Conservation (phyloP, 2,329 filamentous ascomycete genomes). For the Pezicula neosporulosa region DNA sequence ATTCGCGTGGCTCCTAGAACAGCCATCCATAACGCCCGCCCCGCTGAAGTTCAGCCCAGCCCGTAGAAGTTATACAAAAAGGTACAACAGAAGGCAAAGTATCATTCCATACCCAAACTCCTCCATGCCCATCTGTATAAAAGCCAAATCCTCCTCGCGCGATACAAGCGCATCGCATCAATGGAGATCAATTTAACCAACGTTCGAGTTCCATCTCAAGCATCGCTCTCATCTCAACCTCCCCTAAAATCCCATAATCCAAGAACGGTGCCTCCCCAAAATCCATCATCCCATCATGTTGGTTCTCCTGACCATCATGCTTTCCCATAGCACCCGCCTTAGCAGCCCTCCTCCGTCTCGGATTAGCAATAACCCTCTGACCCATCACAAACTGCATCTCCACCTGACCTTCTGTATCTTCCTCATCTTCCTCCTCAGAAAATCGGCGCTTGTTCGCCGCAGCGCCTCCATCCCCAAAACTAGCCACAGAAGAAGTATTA, state of each 20-base stretch:
- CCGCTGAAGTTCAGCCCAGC: no score
- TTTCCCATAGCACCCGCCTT: slow-evolving; percentile 17
- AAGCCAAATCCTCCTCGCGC: no score
- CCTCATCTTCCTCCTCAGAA: slow-evolving; percentile 21
- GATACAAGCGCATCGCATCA: no score
- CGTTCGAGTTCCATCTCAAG: slow-evolving; percentile 6
- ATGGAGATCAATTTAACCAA: no score
- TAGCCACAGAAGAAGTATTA: slow-evolving; percentile 11
- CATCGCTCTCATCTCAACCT: slow-evolving; percentile 29
- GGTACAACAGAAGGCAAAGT: no score
- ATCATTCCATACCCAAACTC: no score
- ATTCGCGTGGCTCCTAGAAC: no score
- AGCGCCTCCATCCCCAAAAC: slow-evolving; percentile 3
- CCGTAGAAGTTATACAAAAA: no score
- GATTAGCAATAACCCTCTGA: slow-evolving; percentile 20
- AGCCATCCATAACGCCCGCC: no score
- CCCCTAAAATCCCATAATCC: slow-evolving; percentile 32
- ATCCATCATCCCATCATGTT: slow-evolving; percentile 35
- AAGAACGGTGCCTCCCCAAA: slow-evolving; percentile 70
- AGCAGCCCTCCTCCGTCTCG: slow-evolving; percentile 21
- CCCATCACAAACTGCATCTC: slow-evolving; percentile 13
- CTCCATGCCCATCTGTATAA: no score
- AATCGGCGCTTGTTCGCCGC: slow-evolving; percentile 21
- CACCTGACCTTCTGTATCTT: slow-evolving; percentile 2
- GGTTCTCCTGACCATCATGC: slow-evolving; percentile 41